These are phyloP conservation scores for Inga leiocalycina DNA, from an alignment of 306 rosid genomes.

Conservation along the genomic window DNA sequence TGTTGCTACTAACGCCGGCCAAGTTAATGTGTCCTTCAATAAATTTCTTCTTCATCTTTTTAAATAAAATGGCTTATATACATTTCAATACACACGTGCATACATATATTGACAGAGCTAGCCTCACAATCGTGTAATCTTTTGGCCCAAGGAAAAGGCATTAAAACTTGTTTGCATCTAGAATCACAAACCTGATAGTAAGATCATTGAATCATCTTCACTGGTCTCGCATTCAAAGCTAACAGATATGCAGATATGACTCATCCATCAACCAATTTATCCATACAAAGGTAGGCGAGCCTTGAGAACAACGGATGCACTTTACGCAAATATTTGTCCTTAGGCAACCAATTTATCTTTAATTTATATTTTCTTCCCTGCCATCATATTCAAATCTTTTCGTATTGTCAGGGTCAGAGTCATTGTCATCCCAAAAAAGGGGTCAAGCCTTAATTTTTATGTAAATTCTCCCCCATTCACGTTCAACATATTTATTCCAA, in stretches of 20 bases:
- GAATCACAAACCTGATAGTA: not conserved
- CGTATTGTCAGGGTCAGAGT: not conserved
- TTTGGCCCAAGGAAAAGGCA: not conserved
- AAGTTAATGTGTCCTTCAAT: not conserved
- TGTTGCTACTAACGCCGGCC: too few species aligned
- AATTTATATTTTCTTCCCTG: not conserved
- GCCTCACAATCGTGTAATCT: not conserved
- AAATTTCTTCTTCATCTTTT: not conserved
- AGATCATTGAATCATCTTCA: too few species aligned
- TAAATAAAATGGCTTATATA: not conserved
- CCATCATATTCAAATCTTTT: not conserved
- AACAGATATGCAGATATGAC: too few species aligned
- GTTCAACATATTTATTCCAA: not conserved
- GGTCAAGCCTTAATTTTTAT: not conserved
- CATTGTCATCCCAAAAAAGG: too few species aligned
- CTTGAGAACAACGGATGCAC: too few species aligned
- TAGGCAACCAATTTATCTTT: not conserved
- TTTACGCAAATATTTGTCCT: not conserved
- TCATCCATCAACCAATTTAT: too few species aligned
- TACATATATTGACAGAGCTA: not conserved
- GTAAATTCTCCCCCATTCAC: not conserved
- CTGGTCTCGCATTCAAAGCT: too few species aligned
- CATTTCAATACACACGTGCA: too few species aligned
- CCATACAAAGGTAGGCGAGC: too few species aligned
- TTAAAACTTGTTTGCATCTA: not conserved